Percentiles rank a stretch among this genome's conserved stretches.
Evolutionary conservation across 371 early-diverging fungal species (phyloP).

Genomic region (Mucor irregularis): DNA sequence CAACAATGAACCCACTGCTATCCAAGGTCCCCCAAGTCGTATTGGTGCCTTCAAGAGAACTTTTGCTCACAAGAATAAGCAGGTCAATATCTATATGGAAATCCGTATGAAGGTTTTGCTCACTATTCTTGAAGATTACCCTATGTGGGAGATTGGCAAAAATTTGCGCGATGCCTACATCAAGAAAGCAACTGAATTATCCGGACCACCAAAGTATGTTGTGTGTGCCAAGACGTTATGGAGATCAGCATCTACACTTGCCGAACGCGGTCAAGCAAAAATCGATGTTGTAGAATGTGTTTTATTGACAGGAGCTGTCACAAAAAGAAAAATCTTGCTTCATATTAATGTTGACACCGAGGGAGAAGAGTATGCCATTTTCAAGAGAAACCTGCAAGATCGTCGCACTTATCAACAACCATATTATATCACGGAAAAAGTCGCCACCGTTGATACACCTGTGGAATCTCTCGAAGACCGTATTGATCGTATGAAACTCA

Average conservation of each 20-base stretch:
- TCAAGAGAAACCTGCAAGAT: constrained; percentile 6
- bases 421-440: background rate
- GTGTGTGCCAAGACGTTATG: constrained; percentile 23
- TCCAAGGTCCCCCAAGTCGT: too few relatives aligned
- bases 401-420: too few relatives aligned
- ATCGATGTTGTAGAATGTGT: background rate
- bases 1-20: too few relatives aligned
- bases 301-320: constrained; percentile 2
- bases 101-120: constrained; percentile 22
- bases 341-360: constrained; percentile 19
- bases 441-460: background rate
- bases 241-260: constrained; percentile 4
- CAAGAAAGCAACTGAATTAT: background rate
- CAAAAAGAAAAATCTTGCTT: background rate
- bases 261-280: constrained; percentile 8
- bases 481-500: constrained; percentile 25
- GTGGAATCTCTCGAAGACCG: constrained; percentile 32
- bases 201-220: background rate
- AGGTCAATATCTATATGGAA: constrained; percentile 20
- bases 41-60: background rate
- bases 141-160: constrained; percentile 18
- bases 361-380: constrained; percentile 21
- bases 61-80: background rate
- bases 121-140: constrained; percentile 15
- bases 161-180: background rate